A percentile compares a stretch with the other conserved stretches of the same genome.
These are phyloP conservation scores for Colletotrichum sansevieriae DNA, from an alignment of 2,329 filamentous ascomycete genomes.

Conservation along the genomic window DNA sequence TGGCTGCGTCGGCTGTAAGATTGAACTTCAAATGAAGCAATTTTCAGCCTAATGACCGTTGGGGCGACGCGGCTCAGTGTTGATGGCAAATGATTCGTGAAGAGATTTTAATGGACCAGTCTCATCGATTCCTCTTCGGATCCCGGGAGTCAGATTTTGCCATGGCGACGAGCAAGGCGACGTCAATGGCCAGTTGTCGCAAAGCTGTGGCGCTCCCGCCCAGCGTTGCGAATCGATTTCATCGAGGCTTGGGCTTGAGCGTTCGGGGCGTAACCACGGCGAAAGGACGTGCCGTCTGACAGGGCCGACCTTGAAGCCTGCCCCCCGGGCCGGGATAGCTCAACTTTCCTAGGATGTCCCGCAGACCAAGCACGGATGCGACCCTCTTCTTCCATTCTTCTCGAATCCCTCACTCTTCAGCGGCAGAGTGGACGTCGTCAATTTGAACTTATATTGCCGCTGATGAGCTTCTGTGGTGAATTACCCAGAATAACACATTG, in stretches of 20 bases:
- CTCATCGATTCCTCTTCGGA: constrained; percentile 23
- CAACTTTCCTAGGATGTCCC: constrained; percentile 33
- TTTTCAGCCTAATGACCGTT: constrained; percentile 17
- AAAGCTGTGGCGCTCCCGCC: constrained; percentile 19
- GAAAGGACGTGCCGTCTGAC: constrained; percentile 35
- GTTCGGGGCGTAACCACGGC: constrained; percentile 17
- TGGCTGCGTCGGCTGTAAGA: constrained; percentile 28
- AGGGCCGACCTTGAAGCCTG: constrained; percentile 34
- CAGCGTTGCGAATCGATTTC: constrained; percentile 33
- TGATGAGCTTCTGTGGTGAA: constrained; percentile 27
- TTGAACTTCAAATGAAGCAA: constrained; percentile 41
- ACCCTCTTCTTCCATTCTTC: constrained; percentile 40
- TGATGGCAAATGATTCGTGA: background rate
- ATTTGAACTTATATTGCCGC: constrained; percentile 37
- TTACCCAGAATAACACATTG: constrained; percentile 16
- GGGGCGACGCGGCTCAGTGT: constrained; percentile 1
- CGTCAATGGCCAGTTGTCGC: constrained; percentile 18
- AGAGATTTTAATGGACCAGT: constrained; percentile 1
- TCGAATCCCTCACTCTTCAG: constrained; percentile 36
- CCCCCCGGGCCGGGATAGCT: constrained; percentile 31
- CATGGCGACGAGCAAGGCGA: constrained; percentile 9
- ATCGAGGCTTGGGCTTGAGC: constrained; percentile 32
- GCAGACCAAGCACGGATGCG: constrained; percentile 39
- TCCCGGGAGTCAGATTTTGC: constrained; percentile 7
- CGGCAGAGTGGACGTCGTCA: constrained; percentile 33